These are phyloP conservation scores for Coprinopsis sp. DNA, from an alignment of 768 basidiomycete species.

Conservation along the genomic window DNA sequence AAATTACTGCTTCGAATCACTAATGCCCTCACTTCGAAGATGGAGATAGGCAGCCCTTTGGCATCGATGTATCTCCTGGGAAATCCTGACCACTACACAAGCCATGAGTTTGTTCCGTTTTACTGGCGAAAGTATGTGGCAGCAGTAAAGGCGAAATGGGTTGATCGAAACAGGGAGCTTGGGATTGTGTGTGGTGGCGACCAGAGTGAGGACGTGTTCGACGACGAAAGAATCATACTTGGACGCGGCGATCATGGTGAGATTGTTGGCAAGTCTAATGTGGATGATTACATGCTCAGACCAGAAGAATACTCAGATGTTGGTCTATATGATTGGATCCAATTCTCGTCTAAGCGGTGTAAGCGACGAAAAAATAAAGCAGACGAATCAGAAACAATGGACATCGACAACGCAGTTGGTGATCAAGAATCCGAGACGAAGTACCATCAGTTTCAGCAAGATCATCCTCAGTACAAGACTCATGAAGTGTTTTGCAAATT, in stretches of 20 bases:
- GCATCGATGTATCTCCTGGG: constrained; percentile 29
- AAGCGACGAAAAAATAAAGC: neutral
- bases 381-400: neutral
- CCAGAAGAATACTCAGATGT: constrained; percentile 14
- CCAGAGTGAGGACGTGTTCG: constrained; percentile 2
- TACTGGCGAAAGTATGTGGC: constrained; percentile 29
- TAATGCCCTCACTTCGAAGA: constrained; percentile 30
- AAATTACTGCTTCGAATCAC: constrained; percentile 31
- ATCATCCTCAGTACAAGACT: constrained; percentile 20
- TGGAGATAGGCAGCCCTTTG: constrained; percentile 35
- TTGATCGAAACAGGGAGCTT: neutral
- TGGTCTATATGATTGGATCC: constrained; percentile 25
- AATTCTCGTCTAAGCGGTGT: constrained; percentile 11
- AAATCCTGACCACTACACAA: constrained; percentile 36
- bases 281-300: constrained; percentile 31
- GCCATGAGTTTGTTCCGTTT: constrained; percentile 27
- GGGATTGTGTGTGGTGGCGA: neutral
- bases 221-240: constrained; percentile 19
- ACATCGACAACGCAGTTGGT: neutral
- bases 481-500: constrained; percentile 16
- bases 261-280: constrained; percentile 19
- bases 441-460: constrained; percentile 10
- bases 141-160: constrained; percentile 13
- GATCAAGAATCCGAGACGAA: neutral
- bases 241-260: constrained; percentile 10